Evolutionary conservation across 2,329 filamentous ascomycete genomes (phyloP), one percentile per base, ranked within the genome.

Genomic region (Nemania serpens): DNA sequence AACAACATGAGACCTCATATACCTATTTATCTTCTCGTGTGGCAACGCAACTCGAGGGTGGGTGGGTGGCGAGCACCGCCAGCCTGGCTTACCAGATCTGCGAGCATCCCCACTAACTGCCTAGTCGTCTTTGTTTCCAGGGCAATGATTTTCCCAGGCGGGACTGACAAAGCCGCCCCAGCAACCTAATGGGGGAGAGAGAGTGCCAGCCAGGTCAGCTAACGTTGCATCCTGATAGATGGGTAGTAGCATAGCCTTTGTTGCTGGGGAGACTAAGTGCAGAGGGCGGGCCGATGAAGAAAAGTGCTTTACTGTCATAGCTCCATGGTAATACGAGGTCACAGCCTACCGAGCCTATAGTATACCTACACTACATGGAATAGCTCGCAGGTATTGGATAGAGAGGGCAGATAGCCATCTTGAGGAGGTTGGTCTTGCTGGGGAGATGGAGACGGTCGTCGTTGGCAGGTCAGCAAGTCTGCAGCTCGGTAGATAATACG

Each of bases 311-410:
- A 66, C 54, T 55, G 51, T 59, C 50, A 59, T 61, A 41, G 33
- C 45, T 39, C 50, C 54, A 58, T 58, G 55, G 60, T 66, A 66
- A 66, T 68, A 68, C 66, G 66, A 70, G 66, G 64, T 63, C 64
- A 68, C 60, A 61, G 59, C 60, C 54, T 62, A 56, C 48, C 58
- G 49, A 63, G 55, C 25, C 48, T 59, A 10, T 18, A 34, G 29
- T 22, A 5, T 39, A n/a, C 2, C 11, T 12, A 39, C 34, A 10
- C 36, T 39, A 39, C 11, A 39, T 10, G 15, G 7, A 17, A 9
- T 18, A 15, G 41, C 5, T 13, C 5, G 41, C 17, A 13, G 41
- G 41, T 17, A 9, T 43, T 17, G 41, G 41, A 43, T 43, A 20
- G 5, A 39, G 36, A 39, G 4, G 11, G 36, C 36, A 39, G 15